phyloP scores from a whole-genome alignment of 176 grass and related monocot genomes.

The Otatea glauca region DNA sequence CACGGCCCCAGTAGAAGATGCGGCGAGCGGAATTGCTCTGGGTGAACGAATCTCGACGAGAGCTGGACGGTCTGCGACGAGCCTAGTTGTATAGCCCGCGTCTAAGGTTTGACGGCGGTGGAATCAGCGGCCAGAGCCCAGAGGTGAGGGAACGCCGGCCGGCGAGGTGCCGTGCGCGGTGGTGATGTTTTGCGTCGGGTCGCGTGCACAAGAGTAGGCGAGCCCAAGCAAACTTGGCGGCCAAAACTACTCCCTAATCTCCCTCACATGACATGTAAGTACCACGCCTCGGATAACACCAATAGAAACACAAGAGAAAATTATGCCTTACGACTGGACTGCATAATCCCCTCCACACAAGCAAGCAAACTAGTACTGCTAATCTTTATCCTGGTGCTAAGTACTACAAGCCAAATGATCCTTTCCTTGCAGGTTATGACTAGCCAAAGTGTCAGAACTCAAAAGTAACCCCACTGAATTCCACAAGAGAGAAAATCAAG shows the following conservation, averaged over 20 bases:
- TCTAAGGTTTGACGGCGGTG: background rate
- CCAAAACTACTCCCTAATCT: background rate
- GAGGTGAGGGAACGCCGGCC: background rate
- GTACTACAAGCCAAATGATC: background rate
- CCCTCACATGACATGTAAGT: background rate
- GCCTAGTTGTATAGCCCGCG: background rate
- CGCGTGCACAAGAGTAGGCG: background rate
- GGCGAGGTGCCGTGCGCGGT: conserved; percentile 17
- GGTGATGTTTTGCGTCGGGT: background rate
- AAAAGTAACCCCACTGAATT: background rate
- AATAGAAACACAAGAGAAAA: background rate
- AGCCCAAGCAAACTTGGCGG: background rate
- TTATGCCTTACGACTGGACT: background rate
- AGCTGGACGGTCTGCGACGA: background rate
- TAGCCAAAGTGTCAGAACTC: background rate
- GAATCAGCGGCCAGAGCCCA: background rate
- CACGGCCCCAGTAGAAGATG: background rate
- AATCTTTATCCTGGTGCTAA: conserved; percentile 3
- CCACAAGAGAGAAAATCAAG: background rate
- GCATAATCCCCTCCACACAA: background rate
- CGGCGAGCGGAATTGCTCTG: background rate
- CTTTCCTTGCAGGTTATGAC: conserved; percentile 11
- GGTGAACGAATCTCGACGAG: background rate
- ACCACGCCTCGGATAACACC: background rate
- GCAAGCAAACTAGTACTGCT: background rate